Evolutionary conservation across 371 early-diverging fungal genomes (phyloP).

Genomic region (Rhizopus delemar): DNA sequence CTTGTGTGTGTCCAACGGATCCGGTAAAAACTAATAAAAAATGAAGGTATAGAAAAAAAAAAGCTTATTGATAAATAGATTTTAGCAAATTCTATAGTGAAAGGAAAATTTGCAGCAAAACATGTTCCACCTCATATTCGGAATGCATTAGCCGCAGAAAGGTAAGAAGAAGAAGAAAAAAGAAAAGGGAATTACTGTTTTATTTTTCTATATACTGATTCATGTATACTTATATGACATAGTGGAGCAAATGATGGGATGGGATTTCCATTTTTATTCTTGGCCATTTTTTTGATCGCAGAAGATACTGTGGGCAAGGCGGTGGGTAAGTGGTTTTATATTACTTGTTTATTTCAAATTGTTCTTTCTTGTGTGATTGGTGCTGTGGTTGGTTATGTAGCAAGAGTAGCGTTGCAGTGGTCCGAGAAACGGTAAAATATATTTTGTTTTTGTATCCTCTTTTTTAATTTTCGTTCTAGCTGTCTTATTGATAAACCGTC

Average conservation of each 20-base stretch:
- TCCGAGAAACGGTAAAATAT: constrained; percentile 64
- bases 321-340: constrained; percentile 76
- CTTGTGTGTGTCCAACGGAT: constrained; percentile 95
- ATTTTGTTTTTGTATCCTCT: background rate
- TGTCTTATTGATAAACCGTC: constrained; percentile 89
- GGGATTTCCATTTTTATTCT: constrained; percentile 86
- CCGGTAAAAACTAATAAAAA: constrained; percentile 58
- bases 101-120: constrained; percentile 93
- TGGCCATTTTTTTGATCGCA: constrained; percentile 75
- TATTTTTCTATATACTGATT: too few relatives aligned
- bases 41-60: background rate
- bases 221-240: background rate
- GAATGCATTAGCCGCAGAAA: constrained; percentile 87
- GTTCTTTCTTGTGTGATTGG: constrained; percentile 78
- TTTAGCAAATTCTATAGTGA: constrained; percentile 91
- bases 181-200: background rate
- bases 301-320: constrained; percentile 63
- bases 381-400: constrained; percentile 71
- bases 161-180: constrained; percentile 34
- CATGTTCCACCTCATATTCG: constrained; percentile 88
- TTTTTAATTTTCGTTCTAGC: constrained; percentile 21
- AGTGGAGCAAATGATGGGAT: constrained; percentile 85
- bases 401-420: constrained; percentile 70
- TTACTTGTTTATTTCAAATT: constrained; percentile 80
- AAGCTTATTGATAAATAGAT: constrained; percentile 42